A percentile compares a stretch with the other conserved stretches of the same genome.
Conservation (phyloP, 768 basidiomycete genomes). For the Hypholoma sublateritium region DNA sequence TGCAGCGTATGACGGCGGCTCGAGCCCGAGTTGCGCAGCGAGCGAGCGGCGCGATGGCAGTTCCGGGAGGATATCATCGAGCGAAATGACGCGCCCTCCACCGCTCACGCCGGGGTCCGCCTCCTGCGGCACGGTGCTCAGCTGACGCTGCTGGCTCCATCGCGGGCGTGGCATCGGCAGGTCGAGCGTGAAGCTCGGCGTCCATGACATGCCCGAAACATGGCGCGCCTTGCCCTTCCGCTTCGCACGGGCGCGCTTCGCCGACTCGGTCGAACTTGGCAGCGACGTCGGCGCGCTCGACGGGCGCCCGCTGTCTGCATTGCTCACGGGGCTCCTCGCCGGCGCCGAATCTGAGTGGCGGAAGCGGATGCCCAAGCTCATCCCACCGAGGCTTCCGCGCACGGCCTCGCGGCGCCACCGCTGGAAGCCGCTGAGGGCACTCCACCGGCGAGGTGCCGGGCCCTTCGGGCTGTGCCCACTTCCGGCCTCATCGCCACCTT, state of each 20-base stretch:
- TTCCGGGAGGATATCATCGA: neutral
- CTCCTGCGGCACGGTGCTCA: neutral
- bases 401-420: constrained; percentile 46
- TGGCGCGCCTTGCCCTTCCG: constrained; percentile 38
- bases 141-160: neutral
- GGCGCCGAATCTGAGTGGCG: constrained; percentile 34
- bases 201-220: constrained; percentile 34
- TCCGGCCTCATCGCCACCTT: neutral
- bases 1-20: constrained; percentile 31
- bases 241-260: constrained; percentile 24
- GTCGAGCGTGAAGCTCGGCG: constrained; percentile 34
- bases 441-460: constrained; percentile 20
- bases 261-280: constrained; percentile 14
- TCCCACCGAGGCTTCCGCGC: constrained; percentile 17
- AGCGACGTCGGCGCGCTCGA: constrained; percentile 14
- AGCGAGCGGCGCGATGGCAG: neutral
- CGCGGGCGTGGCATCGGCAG: constrained; percentile 19
- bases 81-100: neutral
- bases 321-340: neutral
- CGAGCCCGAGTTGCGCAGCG: constrained; percentile 5
- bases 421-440: constrained; percentile 36
- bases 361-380: constrained; percentile 39
- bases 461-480: neutral
- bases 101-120: neutral
- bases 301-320: constrained; percentile 3